Percentiles rank a stretch among this genome's conserved stretches.
These are phyloP conservation scores for Choiromyces venosus DNA, from an alignment of 495 filamentous ascomycete genomes.

Conservation along the genomic window DNA sequence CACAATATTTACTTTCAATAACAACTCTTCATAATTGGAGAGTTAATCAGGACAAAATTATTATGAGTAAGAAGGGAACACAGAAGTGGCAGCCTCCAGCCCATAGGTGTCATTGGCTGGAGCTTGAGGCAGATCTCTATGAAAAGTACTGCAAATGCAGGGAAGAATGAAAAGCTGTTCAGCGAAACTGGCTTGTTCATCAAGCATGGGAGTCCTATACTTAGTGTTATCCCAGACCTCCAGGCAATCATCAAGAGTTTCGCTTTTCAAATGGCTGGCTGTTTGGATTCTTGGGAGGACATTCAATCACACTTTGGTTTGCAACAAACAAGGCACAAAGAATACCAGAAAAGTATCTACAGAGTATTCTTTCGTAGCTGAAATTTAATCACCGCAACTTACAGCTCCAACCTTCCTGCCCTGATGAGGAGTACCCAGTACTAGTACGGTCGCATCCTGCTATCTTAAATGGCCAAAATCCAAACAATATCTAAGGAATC, in stretches of 20 bases:
- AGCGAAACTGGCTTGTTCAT: background rate
- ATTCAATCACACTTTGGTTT: background rate
- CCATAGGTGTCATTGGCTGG: background rate
- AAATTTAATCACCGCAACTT: too few species aligned
- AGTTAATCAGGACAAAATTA: background rate
- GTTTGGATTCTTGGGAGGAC: background rate
- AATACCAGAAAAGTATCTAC: too few species aligned
- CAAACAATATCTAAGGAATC: too few species aligned
- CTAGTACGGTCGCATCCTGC: too few species aligned
- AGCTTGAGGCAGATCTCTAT: slow-evolving; percentile 6
- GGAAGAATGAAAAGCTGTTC: background rate
- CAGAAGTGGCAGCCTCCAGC: too few species aligned
- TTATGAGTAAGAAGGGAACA: background rate
- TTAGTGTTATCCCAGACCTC: background rate
- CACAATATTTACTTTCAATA: background rate
- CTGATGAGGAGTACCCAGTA: too few species aligned
- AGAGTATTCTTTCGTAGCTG: too few species aligned
- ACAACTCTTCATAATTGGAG: background rate
- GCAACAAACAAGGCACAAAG: too few species aligned
- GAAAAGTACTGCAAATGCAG: background rate
- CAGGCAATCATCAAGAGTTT: background rate
- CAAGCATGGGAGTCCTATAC: background rate
- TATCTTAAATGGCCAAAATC: too few species aligned
- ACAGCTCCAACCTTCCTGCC: too few species aligned
- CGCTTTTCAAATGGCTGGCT: background rate